These are phyloP conservation scores for Yamadazyma sp. DNA, from an alignment of 1,139 yeast genomes.

Conservation along the genomic window DNA sequence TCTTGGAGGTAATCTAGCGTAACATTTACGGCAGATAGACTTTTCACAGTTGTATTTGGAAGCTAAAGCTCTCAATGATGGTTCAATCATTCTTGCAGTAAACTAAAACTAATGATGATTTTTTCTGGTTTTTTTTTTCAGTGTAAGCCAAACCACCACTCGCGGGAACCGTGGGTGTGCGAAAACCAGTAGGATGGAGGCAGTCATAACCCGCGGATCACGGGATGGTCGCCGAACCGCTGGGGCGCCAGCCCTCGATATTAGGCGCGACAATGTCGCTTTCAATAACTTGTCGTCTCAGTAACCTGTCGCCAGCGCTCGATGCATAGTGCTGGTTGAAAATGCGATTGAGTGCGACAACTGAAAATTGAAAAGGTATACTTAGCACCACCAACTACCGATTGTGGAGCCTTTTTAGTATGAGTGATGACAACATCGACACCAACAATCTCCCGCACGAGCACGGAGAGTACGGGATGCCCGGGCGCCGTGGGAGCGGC, in stretches of 20 bases:
- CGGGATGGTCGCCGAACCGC: too few species aligned
- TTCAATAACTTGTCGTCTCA: too few species aligned
- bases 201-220: neutral
- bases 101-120: constrained; percentile 9
- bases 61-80: constrained; percentile 98
- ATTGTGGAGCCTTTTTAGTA: too few species aligned
- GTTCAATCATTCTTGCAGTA: constrained; percentile 76
- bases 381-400: neutral
- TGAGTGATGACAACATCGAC: too few species aligned
- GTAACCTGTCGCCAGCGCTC: too few species aligned
- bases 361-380: neutral
- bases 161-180: neutral
- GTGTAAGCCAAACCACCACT: neutral
- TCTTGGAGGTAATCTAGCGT: constrained; percentile 99
- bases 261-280: neutral
- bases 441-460: neutral
- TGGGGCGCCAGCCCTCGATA: neutral
- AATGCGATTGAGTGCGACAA: too few species aligned
- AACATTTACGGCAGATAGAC: constrained; percentile 98
- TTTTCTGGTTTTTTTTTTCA: constrained; percentile 4
- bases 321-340: neutral
- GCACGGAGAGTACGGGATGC: neutral
- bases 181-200: neutral
- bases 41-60: constrained; percentile 99
- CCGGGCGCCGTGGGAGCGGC: neutral